A percentile compares a stretch with the other conserved stretches of the same genome.
Conservation (phyloP, 345 rosid genomes). For the Hibiscus trionum region DNA sequence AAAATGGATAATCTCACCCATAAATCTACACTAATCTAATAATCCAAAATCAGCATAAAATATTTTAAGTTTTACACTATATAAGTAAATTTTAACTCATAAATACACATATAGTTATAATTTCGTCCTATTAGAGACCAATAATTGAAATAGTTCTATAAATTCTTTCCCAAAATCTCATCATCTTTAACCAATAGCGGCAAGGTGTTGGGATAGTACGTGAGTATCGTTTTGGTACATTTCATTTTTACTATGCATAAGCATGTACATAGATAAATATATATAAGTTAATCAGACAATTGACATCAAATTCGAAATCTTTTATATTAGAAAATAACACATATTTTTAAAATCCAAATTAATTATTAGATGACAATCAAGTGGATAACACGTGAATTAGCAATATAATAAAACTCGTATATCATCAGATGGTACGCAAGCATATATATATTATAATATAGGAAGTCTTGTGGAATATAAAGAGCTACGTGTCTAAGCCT, state of each 20-base stretch:
- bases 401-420: neutral
- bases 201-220: too few species aligned
- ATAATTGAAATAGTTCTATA: neutral
- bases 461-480: conserved; percentile 14
- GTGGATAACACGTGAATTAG: neutral
- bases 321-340: neutral
- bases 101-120: too few species aligned
- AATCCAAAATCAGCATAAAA: too few species aligned
- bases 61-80: too few species aligned
- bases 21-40: too few species aligned
- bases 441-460: neutral
- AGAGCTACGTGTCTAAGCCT: conserved; percentile 18
- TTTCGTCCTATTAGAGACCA: neutral
- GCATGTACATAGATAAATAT: neutral
- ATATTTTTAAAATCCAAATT: neutral
- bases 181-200: too few species aligned
- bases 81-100: too few species aligned
- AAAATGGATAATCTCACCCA: too few species aligned
- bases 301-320: neutral
- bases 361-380: neutral
- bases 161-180: neutral
- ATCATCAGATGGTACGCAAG: too few species aligned
- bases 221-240: neutral
- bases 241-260: neutral
- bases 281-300: neutral